Evolutionary conservation across 176 grass and related monocot genomes (phyloP).

Genomic region (Lolium rigidum): DNA sequence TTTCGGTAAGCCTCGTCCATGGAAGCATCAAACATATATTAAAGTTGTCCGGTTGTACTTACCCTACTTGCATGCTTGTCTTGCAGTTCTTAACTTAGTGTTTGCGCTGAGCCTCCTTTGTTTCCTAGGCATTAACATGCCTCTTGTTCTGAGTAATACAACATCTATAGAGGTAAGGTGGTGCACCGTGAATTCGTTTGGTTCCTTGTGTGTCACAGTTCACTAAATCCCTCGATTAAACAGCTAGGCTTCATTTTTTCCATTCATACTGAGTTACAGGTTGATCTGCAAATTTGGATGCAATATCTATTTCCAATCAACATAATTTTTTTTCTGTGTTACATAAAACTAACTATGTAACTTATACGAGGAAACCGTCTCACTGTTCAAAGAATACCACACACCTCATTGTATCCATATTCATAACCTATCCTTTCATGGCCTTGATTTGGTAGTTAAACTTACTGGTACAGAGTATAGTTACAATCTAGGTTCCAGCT

Average conservation of each 20-base stretch:
- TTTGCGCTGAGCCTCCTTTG: constrained; percentile 88
- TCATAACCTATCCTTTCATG: background rate
- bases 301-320: background rate
- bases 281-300: constrained; percentile 15
- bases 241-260: background rate
- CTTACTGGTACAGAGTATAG: background rate
- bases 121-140: constrained; percentile 72
- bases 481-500: constrained; percentile 8
- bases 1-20: constrained; percentile 62
- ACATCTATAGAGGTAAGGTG: constrained; percentile 85
- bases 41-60: constrained; percentile 28
- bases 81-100: constrained; percentile 89
- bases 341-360: background rate
- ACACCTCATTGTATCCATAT: background rate
- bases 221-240: background rate
- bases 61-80: constrained; percentile 42
- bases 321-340: background rate
- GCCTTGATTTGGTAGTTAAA: constrained; percentile 25
- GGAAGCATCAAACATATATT: constrained; percentile 22
- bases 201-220: constrained; percentile 13
- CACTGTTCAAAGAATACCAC: background rate
- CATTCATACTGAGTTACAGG: background rate
- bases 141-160: constrained; percentile 73
- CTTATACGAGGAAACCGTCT: background rate
- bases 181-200: constrained; percentile 3